Percentiles rank a stretch among this genome's conserved stretches.
Evolutionary conservation across 2,329 filamentous ascomycete genomes (phyloP).

Genomic region (Cryphonectria naterciae): DNA sequence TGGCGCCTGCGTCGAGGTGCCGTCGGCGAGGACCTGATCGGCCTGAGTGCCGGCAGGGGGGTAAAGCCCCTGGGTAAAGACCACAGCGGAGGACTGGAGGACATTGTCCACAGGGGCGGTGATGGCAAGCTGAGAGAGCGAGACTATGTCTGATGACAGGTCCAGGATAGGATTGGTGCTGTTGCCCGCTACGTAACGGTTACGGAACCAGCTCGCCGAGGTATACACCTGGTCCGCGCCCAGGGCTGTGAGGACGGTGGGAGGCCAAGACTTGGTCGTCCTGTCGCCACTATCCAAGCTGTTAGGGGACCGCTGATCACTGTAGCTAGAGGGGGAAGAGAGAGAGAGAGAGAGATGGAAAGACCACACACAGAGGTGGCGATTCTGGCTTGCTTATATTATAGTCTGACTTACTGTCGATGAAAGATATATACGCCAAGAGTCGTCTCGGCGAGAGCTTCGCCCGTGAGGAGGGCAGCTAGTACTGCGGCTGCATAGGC

Average conservation of each 20-base stretch:
- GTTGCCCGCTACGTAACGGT: constrained; percentile 70
- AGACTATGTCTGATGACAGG: constrained; percentile 68
- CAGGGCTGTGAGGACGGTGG: constrained; percentile 75
- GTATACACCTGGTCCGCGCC: constrained; percentile 76
- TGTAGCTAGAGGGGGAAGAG: not conserved
- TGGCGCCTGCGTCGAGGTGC: constrained; percentile 66
- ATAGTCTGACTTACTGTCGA: constrained; percentile 60
- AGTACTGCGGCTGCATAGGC: constrained; percentile 41
- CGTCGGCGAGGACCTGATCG: constrained; percentile 71
- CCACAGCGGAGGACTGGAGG: constrained; percentile 77
- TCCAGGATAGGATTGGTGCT: constrained; percentile 65
- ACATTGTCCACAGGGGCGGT: constrained; percentile 76
- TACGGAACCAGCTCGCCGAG: constrained; percentile 75
- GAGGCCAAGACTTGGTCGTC: constrained; percentile 74
- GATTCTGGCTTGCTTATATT: not conserved
- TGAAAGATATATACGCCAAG: constrained; percentile 86
- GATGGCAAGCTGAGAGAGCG: constrained; percentile 71
- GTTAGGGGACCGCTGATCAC: not conserved
- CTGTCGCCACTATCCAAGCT: constrained; percentile 68
- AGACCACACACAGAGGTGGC: not conserved
- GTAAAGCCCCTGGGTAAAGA: constrained; percentile 85
- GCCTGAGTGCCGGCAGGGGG: constrained; percentile 68
- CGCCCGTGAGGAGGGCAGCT: constrained; percentile 42
- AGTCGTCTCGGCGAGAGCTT: constrained; percentile 62
- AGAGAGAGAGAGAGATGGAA: not conserved